A percentile compares a stretch with the other conserved stretches of the same genome.
These are phyloP conservation scores for Cladophialophora bantiana DNA, from an alignment of 2,329 filamentous ascomycete genomes.

Conservation along the genomic window DNA sequence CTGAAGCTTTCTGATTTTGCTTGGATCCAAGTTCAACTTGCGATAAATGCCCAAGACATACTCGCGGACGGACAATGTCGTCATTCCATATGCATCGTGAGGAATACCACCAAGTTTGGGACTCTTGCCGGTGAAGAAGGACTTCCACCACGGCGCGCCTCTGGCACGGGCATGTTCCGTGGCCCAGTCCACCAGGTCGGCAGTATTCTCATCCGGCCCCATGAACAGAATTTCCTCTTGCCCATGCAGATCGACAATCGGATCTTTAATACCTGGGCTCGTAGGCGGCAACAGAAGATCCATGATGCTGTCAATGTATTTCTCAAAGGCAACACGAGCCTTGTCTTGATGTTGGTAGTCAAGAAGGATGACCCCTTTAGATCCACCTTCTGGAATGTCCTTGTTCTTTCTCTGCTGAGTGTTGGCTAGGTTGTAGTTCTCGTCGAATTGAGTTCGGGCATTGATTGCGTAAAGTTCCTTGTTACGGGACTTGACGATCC, in stretches of 20 bases:
- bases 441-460: slow-evolving; percentile 92
- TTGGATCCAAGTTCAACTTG: slow-evolving; percentile 88
- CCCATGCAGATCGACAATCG: slow-evolving; percentile 92
- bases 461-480: slow-evolving; percentile 97
- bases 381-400: slow-evolving; percentile 97
- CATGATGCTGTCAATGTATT: slow-evolving; percentile 98
- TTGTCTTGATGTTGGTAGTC: slow-evolving; percentile 95
- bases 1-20: slow-evolving; percentile 89
- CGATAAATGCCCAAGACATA: slow-evolving; percentile 97
- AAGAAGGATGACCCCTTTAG: slow-evolving; percentile 95
- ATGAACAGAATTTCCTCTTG: slow-evolving; percentile 98
- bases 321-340: slow-evolving; percentile 91
- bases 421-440: slow-evolving; percentile 98
- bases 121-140: slow-evolving; percentile 99
- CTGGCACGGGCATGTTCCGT: slow-evolving; percentile 88
- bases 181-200: slow-evolving; percentile 97
- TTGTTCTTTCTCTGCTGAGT: slow-evolving; percentile 99
- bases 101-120: slow-evolving; percentile 95
- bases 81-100: slow-evolving; percentile 97
- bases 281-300: slow-evolving; percentile 88
- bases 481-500: slow-evolving; percentile 97
- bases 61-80: slow-evolving; percentile 92
- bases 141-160: slow-evolving; percentile 99
- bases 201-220: slow-evolving; percentile 98
- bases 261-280: slow-evolving; percentile 98